A percentile compares a stretch with the other conserved stretches of the same genome.
These are phyloP conservation scores for Ascochyta lentis DNA, from an alignment of 2,329 filamentous ascomycete genomes.

Conservation along the genomic window DNA sequence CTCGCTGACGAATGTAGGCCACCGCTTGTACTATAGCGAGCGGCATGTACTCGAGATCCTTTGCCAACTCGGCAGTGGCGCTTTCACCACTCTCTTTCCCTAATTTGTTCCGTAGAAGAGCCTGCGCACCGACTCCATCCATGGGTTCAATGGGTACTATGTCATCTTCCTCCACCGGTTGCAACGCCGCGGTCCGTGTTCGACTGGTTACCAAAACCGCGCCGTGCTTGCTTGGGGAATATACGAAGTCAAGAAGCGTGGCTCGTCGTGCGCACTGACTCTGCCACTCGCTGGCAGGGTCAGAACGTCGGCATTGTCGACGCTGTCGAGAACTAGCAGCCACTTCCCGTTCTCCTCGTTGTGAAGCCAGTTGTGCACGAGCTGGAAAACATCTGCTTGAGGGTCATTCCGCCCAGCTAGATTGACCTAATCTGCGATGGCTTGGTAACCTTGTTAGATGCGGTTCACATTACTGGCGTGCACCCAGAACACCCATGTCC, in stretches of 20 bases:
- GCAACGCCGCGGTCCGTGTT: constrained; percentile 8
- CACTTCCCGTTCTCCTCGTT: constrained; percentile 10
- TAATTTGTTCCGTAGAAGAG: constrained; percentile 17
- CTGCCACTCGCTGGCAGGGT: too few relatives aligned
- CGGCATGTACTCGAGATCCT: constrained; percentile 42
- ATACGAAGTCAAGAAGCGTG: constrained; percentile 1
- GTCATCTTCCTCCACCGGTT: constrained; percentile 18
- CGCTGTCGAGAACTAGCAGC: constrained; percentile 31
- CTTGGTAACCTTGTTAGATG: constrained; percentile 21
- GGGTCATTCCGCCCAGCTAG: constrained; percentile 17
- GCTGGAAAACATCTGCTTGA: constrained; percentile 20
- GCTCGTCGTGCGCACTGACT: too few relatives aligned
- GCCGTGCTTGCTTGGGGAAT: constrained; percentile 18
- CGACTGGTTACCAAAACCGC: constrained; percentile 21
- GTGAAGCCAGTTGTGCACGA: constrained; percentile 17
- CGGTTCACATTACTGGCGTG: constrained; percentile 18
- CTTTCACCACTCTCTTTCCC: not conserved
- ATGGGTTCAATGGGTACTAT: constrained; percentile 19
- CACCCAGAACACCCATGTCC: constrained; percentile 27
- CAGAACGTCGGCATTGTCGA: constrained; percentile 21
- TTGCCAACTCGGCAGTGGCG: constrained; percentile 13
- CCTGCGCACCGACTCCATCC: constrained; percentile 7
- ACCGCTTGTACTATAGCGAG: constrained; percentile 47
- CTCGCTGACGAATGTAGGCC: constrained; percentile 37
- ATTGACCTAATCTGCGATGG: constrained; percentile 22